Base-by-base conservation (phyloP, 345 rosid genomes). In the Barbarea vulgaris region DNA sequence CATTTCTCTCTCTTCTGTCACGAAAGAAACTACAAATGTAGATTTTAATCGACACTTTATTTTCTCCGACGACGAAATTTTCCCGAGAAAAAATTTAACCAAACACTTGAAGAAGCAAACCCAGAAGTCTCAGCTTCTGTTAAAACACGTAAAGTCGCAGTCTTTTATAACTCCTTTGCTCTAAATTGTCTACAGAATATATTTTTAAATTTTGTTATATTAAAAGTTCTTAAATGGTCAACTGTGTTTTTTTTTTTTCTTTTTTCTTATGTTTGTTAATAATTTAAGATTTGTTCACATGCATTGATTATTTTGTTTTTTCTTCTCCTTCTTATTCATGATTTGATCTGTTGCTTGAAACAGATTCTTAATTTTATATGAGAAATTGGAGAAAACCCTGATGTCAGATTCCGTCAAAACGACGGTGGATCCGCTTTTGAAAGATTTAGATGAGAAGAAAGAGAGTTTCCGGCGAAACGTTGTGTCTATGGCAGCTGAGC, bases 361-460 rank as follows among this genome's bases (percentile, higher is more conserved):
- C 67, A 64, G 66, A 77, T 60, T 55, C 44, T 9, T 48, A 12
- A 18, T 21, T 60, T n/a, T n/a, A 68, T 21, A 60, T 76, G 74
- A 50, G 74, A 60, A 69, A 46, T 25, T 37, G 44, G 52, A 27
- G 28, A 28, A 14, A n/a, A 65, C 33, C 41, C 69, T 72, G 80
- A 84, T 87, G 85, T 81, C 89, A 2, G 73, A 72, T 72, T 46
- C 37, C 60, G 51, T 22, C 14, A 68, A 73, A 73, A 42, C 72
- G 33, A 68, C 9, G 50, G 72, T 79, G 67, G 99, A 95, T 81
- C 99, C 97, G 0, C 70, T 90, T 67, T 41, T 95, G 85, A 90
- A 81, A 79, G 97, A 88, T 84, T 89, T 95, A 60, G 79, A 91
- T 67, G 99, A 85, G 85, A 95, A 85, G 83, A 95, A 95, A 83